phyloP scores from a whole-genome alignment of 1,284 basidiomycete species.

The Fomitopsis pinicola region DNA sequence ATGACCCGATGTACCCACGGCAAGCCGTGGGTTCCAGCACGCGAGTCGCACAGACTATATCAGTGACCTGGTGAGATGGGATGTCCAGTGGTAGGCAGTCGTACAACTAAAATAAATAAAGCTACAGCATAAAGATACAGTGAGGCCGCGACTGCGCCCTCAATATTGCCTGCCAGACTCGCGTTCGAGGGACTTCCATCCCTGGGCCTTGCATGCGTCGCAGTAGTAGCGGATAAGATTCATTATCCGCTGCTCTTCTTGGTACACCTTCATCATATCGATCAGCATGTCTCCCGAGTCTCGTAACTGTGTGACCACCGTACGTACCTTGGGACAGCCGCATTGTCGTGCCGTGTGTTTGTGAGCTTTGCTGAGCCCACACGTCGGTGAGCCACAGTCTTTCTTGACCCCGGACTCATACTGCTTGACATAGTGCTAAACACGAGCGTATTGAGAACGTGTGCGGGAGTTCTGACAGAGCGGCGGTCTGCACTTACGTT shows the following conservation, averaged over 20 bases:
- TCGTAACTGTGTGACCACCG: background rate
- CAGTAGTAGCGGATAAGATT: conserved; percentile 28
- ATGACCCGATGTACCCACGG: no score
- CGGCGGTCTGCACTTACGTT: conserved; percentile 15
- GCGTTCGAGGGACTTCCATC: conserved; percentile 26
- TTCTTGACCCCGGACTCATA: conserved; percentile 29
- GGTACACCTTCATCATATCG: conserved; percentile 16
- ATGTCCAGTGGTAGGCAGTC: background rate
- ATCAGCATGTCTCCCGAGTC: background rate
- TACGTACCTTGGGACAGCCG: conserved; percentile 23
- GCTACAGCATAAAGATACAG: background rate
- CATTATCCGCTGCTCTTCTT: conserved; percentile 23
- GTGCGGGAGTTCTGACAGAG: background rate
- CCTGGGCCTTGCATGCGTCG: conserved; percentile 23
- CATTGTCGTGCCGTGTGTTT: conserved; percentile 24
- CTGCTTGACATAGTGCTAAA: conserved; percentile 28
- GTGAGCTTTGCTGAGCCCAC: conserved; percentile 26
- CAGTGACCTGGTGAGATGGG: background rate
- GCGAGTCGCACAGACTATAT: no score
- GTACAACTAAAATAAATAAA: background rate
- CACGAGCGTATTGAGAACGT: background rate
- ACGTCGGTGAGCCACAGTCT: conserved; percentile 26
- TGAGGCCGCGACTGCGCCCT: background rate
- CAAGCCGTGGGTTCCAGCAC: no score
- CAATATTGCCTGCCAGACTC: conserved; percentile 17